These are phyloP conservation scores for Penicillium sp. DNA, from an alignment of 2,329 filamentous ascomycete genomes.

Conservation along the genomic window DNA sequence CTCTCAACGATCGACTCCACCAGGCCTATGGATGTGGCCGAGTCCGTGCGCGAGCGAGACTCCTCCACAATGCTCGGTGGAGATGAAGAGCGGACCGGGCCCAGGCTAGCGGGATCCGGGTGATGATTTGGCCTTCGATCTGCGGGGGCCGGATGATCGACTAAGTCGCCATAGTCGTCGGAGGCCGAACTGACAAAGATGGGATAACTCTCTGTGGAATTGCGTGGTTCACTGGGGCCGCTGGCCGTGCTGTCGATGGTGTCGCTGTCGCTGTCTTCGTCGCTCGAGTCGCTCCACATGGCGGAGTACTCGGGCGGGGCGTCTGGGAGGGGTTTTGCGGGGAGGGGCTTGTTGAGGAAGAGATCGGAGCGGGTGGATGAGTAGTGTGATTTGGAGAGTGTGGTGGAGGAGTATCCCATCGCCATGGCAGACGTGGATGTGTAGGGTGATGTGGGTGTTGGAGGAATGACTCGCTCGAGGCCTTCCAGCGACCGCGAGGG, in stretches of 20 bases:
- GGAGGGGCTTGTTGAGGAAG: constrained; percentile 36
- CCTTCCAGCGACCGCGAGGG: constrained; percentile 41
- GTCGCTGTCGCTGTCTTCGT: constrained; percentile 29
- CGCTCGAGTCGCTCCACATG: constrained; percentile 34
- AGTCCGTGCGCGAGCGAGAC: constrained; percentile 16
- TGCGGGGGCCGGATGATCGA: constrained; percentile 27
- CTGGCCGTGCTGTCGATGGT: constrained; percentile 18
- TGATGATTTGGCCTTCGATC: constrained; percentile 10
- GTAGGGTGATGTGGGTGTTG: constrained; percentile 12
- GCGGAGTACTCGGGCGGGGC: constrained; percentile 21
- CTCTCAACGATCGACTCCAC: not conserved
- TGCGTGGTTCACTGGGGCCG: constrained; percentile 23
- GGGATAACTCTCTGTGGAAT: constrained; percentile 35
- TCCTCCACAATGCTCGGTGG: constrained; percentile 12
- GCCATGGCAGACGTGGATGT: not conserved
- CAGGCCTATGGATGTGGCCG: constrained; percentile 8
- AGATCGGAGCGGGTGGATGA: constrained; percentile 19
- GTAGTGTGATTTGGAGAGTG: not conserved
- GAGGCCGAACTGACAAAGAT: constrained; percentile 35
- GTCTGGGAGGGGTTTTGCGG: constrained; percentile 30
- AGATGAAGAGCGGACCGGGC: constrained; percentile 19
- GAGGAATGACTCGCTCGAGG: constrained; percentile 40
- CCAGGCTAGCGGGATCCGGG: not conserved
- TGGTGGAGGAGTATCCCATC: not conserved
- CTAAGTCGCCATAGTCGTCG: constrained; percentile 31